Percentiles rank a stretch among this genome's conserved stretches.
Conservation (phyloP, 1,284 basidiomycete species). For the Malassezia sympodialis region DNA sequence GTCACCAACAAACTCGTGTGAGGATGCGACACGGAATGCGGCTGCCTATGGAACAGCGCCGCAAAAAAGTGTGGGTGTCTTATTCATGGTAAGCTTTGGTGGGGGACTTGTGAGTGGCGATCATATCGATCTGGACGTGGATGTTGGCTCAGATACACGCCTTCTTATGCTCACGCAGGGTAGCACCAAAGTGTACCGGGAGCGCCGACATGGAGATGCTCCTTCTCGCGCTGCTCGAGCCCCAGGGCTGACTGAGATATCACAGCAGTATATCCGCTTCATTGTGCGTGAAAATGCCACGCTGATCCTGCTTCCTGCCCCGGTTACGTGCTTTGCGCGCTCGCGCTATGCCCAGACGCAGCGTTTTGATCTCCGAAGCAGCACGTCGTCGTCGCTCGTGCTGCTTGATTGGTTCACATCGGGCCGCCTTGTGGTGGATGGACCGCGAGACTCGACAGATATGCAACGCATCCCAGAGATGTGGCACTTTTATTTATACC, state of each 20-base stretch:
- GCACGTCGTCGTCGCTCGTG: slow-evolving; percentile 25
- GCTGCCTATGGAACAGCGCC: slow-evolving; percentile 1
- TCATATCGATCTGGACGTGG: slow-evolving; percentile 58
- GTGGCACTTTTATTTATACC: slow-evolving; percentile 77
- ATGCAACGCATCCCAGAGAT: slow-evolving; percentile 61
- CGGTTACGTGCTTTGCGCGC: slow-evolving; percentile 38
- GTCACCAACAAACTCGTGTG: neutral
- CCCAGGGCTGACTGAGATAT: neutral
- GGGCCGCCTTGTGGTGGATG: slow-evolving; percentile 24
- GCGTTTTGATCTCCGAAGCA: slow-evolving; percentile 31
- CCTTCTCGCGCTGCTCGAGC: neutral
- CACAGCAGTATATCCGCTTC: slow-evolving; percentile 14
- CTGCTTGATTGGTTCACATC: slow-evolving; percentile 46
- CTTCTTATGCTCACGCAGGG: slow-evolving; percentile 74
- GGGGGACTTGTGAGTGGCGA: slow-evolving; percentile 89
- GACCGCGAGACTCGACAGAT: neutral
- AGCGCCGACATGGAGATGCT: slow-evolving; percentile 4
- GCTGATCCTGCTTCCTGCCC: slow-evolving; percentile 35
- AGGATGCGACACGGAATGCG: slow-evolving; percentile 6
- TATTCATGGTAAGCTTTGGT: slow-evolving; percentile 79
- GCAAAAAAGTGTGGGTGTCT: slow-evolving; percentile 55
- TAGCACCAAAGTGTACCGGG: slow-evolving; percentile 46
- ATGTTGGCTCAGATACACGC: slow-evolving; percentile 55
- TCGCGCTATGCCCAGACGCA: slow-evolving; percentile 39
- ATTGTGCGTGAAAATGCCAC: slow-evolving; percentile 29